phyloP scores from a whole-genome alignment of 306 rosid species.

The Cotoneaster glaucophyllus region DNA sequence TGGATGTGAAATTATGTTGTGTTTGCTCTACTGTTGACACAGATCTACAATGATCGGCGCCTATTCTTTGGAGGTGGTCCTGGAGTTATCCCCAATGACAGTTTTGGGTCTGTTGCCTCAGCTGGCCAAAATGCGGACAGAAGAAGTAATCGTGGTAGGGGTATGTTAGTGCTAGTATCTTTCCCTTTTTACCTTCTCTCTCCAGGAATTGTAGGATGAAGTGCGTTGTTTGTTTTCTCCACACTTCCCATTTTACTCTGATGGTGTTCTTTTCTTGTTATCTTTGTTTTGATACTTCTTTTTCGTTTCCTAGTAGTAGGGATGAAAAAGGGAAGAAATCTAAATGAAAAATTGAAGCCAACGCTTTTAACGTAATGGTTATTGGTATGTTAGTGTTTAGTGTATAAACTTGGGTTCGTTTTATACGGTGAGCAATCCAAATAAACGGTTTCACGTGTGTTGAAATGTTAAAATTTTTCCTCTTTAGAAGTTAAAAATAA shows the following conservation, averaged over 20 bases:
- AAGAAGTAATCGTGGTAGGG: conserved; percentile 84
- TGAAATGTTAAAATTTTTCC: not conserved
- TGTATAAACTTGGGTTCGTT: not conserved
- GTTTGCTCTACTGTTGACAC: conserved; percentile 18
- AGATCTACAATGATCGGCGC: conserved; percentile 92
- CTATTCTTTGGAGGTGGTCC: conserved; percentile 92
- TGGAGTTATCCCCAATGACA: conserved; percentile 73
- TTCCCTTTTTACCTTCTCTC: not conserved
- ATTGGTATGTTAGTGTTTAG: not conserved
- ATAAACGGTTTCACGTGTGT: not conserved
- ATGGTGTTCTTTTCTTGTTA: not conserved
- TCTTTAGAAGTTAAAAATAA: not conserved
- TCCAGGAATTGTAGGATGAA: not conserved
- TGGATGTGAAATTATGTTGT: not conserved
- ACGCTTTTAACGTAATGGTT: not conserved
- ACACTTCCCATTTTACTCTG: not conserved
- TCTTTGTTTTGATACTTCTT: not conserved
- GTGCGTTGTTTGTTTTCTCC: not conserved
- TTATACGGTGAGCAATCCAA: not conserved
- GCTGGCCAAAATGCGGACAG: conserved; percentile 61
- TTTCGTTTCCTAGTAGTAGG: not conserved
- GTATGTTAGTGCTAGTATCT: conserved; percentile 36
- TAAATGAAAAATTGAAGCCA: not conserved
- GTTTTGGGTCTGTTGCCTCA: conserved; percentile 51
- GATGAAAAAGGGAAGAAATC: not conserved